Base-by-base conservation (phyloP, 352 stramenopile genomes). In the Phytopythium sindhum region DNA sequence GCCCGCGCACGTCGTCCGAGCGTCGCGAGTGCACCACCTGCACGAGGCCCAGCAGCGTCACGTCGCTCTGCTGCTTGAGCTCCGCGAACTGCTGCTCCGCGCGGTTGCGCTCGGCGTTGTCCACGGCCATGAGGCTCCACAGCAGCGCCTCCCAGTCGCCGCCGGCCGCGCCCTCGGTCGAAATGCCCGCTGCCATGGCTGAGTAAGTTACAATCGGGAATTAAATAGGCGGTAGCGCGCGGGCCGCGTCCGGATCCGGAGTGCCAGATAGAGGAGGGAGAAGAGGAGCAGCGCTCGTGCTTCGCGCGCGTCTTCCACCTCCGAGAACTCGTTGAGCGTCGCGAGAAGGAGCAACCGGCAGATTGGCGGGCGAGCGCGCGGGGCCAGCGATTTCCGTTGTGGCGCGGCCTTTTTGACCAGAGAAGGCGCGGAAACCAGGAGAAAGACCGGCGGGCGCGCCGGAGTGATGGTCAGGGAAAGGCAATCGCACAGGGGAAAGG, bases 101-200 rank as follows among this genome's bases (percentile, higher is more conserved):
- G 44, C 63, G 70, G 54, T 92, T 91, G 61, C 85, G 83, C 60
- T 82, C 75, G 28, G 67, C 63, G 67, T 94, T 94, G 74, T 94
- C 83, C 21, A 80, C 75, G 45, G 78, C 70, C 68, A 94, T 78
- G 26, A 94, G 75, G 53, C 75, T 80, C 73, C 81, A 88, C 6
- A 94, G 75, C 68, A 94, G 71, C 68, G 72, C 59, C 59, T 91
- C 79, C 80, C 76, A 91, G 61, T 86, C 76, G 51, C 74, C 64
- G 4, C 58, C 64, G 42, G 62, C 68, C 45, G 65, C 57, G 63
- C 54, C 57, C 57, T 57, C 33, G 5, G 39, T 55, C 60, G 67
- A 28, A 3, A 29, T 44, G 31, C 31, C 53, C 39, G 57, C 39
- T 5, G 39, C 57, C 57, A 61, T 66, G 48, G 17, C 41, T 52